Base-by-base conservation (phyloP, 2,329 filamentous ascomycete genomes). In the Macroventuria anomochaeta region DNA sequence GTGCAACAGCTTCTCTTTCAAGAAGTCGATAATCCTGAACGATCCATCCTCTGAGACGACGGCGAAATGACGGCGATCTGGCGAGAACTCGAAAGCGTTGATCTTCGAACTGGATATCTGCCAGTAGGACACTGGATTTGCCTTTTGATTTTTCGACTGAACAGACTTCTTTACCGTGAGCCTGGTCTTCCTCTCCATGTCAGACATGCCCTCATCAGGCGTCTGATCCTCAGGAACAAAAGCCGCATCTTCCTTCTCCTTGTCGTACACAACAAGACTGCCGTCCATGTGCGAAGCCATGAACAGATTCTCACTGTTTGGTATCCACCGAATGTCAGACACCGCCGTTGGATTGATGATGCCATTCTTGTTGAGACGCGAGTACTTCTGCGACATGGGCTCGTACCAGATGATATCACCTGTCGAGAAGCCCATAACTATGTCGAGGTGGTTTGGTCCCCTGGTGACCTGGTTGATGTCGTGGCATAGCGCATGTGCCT, bases 331-430 rank as follows among this genome's bases (percentile, higher is more conserved):
- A 60, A 99, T 96, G 57, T 93, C 87, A 0, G 90, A 89, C 2
- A 97, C 88, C 0, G 93, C 88, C 1, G 90, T 91, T 43, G 84
- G 83, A 67, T 96, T 96, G 74, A 97, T 96, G 50, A 89, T 84
- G 20, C 93, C 93, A 73, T 97, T 97, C 78, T 99, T 99, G 72
- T 99, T 99, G 67, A 99, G 82, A 17, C 95, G 87, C 3, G 91
- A 90, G 75, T 99, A 99, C 71, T 96, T 92, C 68, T 97, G 93
- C 32, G 92, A 93, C 68, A 97, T 90, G 10, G 95, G 93, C 75
- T 99, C 95, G 80, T 95, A 97, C 95, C 95, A 99, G 58, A 99
- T 93, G 40, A 99, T 92, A 74, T 99, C 95, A 32, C 93, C 92
- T 0, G 93, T 96, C 6, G 93, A 97, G 69, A 96, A 97, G 1